Percentiles rank a stretch among this genome's conserved stretches.
Conservation (phyloP, 2,329 filamentous ascomycete genomes). For the Hypoxylon sp. region DNA sequence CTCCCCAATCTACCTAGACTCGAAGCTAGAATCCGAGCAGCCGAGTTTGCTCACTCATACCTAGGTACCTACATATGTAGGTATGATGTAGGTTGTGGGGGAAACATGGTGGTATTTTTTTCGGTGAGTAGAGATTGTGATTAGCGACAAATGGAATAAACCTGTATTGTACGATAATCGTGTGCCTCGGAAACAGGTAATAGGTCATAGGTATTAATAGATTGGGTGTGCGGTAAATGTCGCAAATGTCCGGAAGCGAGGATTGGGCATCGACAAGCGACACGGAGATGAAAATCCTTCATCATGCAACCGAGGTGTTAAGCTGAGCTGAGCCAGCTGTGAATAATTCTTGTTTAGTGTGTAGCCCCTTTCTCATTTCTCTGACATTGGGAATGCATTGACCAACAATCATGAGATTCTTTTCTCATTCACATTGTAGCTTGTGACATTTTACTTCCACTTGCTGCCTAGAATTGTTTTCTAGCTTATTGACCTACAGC, state of each 20-base stretch:
- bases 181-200: constrained; percentile 14
- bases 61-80: constrained; percentile 7
- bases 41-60: constrained; percentile 18
- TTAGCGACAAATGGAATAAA: constrained; percentile 16
- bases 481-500: neutral
- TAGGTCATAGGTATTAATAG: constrained; percentile 19
- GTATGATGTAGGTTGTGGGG: neutral
- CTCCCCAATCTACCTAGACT: neutral
- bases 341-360: constrained; percentile 4
- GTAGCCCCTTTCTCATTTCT: constrained; percentile 21
- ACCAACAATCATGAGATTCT: constrained; percentile 1
- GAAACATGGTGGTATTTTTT: constrained; percentile 6
- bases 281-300: constrained; percentile 43
- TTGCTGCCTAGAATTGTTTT: neutral
- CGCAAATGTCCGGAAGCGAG: constrained; percentile 39
- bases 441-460: neutral
- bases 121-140: constrained; percentile 16
- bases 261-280: constrained; percentile 44
- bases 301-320: constrained; percentile 32
- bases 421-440: neutral
- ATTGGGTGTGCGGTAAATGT: constrained; percentile 31
- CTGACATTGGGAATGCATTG: neutral
- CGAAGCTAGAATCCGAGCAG: constrained; percentile 20
- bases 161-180: constrained; percentile 11
- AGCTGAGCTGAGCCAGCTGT: constrained; percentile 35